Percentiles rank a stretch among this genome's conserved stretches.
Conservation (phyloP, 2,329 filamentous ascomycete species). For the Zalaria sp. region DNA sequence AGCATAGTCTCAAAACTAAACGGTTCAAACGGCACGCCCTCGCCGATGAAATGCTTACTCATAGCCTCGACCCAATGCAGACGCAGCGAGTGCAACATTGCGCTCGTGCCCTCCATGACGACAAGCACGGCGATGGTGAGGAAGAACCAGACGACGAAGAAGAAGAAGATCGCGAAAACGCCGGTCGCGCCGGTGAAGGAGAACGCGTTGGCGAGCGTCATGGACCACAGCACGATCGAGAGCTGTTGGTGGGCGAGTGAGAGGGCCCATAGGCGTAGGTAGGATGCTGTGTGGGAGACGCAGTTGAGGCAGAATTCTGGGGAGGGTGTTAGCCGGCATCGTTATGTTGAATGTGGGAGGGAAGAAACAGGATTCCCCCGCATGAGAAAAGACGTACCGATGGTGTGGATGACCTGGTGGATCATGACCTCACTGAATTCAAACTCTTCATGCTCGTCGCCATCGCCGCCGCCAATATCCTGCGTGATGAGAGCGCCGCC, state of each 20-base stretch:
- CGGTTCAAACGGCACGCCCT: constrained; percentile 66
- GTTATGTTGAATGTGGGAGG: constrained; percentile 11
- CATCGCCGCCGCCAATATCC: constrained; percentile 54
- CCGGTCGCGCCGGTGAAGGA: constrained; percentile 50
- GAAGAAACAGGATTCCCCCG: not conserved
- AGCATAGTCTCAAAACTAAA: constrained; percentile 77
- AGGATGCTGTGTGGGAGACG: constrained; percentile 96
- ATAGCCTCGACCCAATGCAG: constrained; percentile 96
- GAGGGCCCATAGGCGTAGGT: constrained; percentile 94
- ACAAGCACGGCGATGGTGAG: constrained; percentile 70
- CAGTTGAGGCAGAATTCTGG: constrained; percentile 97
- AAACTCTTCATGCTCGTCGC: constrained; percentile 85
- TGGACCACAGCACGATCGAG: constrained; percentile 87
- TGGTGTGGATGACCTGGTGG: constrained; percentile 97
- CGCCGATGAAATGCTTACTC: constrained; percentile 92
- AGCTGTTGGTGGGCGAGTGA: constrained; percentile 97
- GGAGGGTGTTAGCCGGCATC: constrained; percentile 7
- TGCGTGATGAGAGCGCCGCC: constrained; percentile 80
- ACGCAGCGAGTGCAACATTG: constrained; percentile 85
- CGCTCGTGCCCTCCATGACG: constrained; percentile 90
- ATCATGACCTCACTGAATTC: constrained; percentile 98
- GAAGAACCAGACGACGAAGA: constrained; percentile 83
- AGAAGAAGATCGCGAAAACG: constrained; percentile 65
- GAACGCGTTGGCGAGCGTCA: constrained; percentile 78
- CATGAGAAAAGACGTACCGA: constrained; percentile 47